Conservation (phyloP, 2,329 filamentous ascomycete species). For the Sarocladium oryzae region DNA sequence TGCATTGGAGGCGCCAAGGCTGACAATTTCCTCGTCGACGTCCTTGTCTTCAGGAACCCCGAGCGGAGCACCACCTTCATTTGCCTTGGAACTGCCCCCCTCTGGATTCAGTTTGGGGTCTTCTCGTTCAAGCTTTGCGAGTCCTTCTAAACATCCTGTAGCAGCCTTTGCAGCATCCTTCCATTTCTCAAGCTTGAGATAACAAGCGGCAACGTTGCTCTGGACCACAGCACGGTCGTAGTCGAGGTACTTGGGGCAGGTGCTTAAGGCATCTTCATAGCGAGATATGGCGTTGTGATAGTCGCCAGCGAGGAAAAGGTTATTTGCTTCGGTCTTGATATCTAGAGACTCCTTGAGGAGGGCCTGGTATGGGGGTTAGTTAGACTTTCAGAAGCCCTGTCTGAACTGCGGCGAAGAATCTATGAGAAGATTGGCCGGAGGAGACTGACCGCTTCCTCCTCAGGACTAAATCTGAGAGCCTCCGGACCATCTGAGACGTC, state of each 20-base stretch:
- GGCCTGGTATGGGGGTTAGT: conserved; percentile 33
- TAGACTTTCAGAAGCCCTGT: background rate
- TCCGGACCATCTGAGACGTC: conserved; percentile 19
- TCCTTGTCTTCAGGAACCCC: conserved; percentile 36
- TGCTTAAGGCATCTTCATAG: conserved; percentile 73
- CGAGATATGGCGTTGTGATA: conserved; percentile 73
- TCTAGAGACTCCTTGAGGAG: conserved; percentile 66
- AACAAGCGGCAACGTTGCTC: conserved; percentile 84
- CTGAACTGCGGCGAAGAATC: too few relatives aligned
- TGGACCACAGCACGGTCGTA: conserved; percentile 83
- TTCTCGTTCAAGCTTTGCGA: conserved; percentile 54
- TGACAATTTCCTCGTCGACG: conserved; percentile 27
- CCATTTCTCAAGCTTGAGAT: conserved; percentile 80
- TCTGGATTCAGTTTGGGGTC: conserved; percentile 24
- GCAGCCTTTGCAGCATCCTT: conserved; percentile 73
- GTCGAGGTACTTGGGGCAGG: conserved; percentile 77
- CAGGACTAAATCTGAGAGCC: conserved; percentile 38
- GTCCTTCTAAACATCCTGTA: conserved; percentile 61
- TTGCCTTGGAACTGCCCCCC: background rate
- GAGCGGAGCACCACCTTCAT: background rate
- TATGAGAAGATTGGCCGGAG: background rate
- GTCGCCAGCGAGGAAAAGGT: conserved; percentile 64
- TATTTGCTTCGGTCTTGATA: conserved; percentile 71
- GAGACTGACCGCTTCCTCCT: conserved; percentile 48
- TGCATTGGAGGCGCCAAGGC: conserved; percentile 3